phyloP scores from a whole-genome alignment of 177 flowering plant species.

The Vitis hybrid region DNA sequence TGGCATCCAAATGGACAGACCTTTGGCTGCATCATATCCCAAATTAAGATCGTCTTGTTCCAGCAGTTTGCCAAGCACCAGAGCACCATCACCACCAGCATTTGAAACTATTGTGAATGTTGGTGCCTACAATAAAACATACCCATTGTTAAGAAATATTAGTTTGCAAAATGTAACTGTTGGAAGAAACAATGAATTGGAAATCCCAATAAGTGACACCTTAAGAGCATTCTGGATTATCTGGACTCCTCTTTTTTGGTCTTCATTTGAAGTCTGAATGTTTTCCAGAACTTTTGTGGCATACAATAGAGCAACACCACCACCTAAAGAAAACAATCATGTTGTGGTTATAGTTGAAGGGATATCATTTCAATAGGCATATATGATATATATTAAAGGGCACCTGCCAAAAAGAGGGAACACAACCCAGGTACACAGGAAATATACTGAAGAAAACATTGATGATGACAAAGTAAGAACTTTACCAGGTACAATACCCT shows the following conservation, averaged over 20 bases:
- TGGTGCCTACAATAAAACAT: slow-evolving; percentile 53
- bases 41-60: slow-evolving; percentile 69
- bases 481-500: slow-evolving; percentile 86
- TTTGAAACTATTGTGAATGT: slow-evolving; percentile 62
- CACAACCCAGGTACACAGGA: too few relatives aligned
- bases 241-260: slow-evolving; percentile 68
- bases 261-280: slow-evolving; percentile 57
- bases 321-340: slow-evolving; percentile 42
- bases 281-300: slow-evolving; percentile 60
- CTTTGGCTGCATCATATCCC: slow-evolving; percentile 87
- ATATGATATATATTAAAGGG: background rate
- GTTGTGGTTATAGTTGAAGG: background rate
- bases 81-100: slow-evolving; percentile 79
- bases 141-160: slow-evolving; percentile 10
- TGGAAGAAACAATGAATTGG: background rate
- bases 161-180: background rate
- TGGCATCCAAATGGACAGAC: slow-evolving; percentile 30
- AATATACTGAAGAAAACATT: too few relatives aligned
- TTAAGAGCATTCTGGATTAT: slow-evolving; percentile 75
- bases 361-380: background rate
- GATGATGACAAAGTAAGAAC: background rate
- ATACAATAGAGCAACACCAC: slow-evolving; percentile 85
- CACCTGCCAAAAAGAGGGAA: background rate
- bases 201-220: slow-evolving; percentile 32
- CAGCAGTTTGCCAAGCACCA: slow-evolving; percentile 63